Evolutionary conservation across 139 green algal genomes (phyloP), one percentile per base, ranked within the genome.

Genomic region (Chlamydomonas incerta): DNA sequence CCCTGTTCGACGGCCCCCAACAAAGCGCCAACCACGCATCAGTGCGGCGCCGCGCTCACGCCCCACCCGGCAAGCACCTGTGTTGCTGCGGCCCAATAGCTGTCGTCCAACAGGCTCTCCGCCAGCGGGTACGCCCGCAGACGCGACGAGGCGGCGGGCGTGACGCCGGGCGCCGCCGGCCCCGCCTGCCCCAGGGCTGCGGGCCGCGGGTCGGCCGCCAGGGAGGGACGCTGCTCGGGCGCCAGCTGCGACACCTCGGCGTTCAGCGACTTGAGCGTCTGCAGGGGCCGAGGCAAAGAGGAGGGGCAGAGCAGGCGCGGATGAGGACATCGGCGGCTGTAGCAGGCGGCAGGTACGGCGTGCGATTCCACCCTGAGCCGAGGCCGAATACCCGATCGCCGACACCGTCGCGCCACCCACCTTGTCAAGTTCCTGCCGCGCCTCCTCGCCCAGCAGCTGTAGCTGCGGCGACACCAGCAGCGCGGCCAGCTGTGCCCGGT

Each of bases 91-190:
- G 77, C 63, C 77, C 77, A 83, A 29, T 74, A 83, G 23, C 41
- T n/a, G 41, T 83, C 77, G 47, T 83, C 77, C 63, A 83, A 47
- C 62, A 83, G 77, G 41, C 65, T 65, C 62, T 83, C 77, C 3
- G 41, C 21, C 41, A 74, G 41, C 3, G 77, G 63, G n/a, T 74
- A 83, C 41, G 35, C n/a, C 6, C 77, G 63, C 63, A 83, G 35
- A 1, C 77, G 41, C 1, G 41, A n/a, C 6, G 77, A 83, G 28
- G 37, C 57, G 29, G n/a, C 15, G 9, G 77, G 26, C 21, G 24
- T 23, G 17, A 31, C 26, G 63, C 63, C 63, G 5, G n/a, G 14
- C 14, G n/a, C 63, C 29, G 75, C 34, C 35, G 46, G 23, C 26
- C 29, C 31, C 31, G 58, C 34, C 41, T 8, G 10, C 18, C 58